Evolutionary conservation across 306 rosid species (phyloP).

Genomic region (Cicer judaicum): DNA sequence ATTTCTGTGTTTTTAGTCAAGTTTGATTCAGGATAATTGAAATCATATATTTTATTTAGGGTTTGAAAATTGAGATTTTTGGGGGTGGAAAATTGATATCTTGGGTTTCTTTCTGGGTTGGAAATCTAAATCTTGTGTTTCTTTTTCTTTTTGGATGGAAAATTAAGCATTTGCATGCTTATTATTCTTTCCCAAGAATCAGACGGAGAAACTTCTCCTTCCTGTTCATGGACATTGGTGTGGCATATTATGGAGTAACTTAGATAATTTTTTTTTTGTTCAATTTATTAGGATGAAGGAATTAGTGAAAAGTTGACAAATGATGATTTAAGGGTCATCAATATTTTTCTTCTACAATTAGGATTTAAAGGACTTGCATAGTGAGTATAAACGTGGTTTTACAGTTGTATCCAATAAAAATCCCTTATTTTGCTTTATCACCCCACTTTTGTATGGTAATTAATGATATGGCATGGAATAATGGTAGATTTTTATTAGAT

Average conservation of each 20-base stretch:
- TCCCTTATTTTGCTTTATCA: too few relatives aligned
- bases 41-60: neutral
- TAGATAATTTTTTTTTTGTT: neutral
- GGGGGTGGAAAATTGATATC: neutral
- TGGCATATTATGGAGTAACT: neutral
- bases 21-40: neutral
- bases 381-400: too few relatives aligned
- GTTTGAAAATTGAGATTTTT: neutral
- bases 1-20: neutral
- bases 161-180: neutral
- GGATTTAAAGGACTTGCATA: too few relatives aligned
- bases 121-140: conserved; percentile 19
- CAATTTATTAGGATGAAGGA: conserved; percentile 8
- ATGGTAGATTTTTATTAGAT: too few relatives aligned
- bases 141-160: neutral
- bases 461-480: too few relatives aligned
- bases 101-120: neutral
- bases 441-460: too few relatives aligned
- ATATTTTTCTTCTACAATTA: neutral
- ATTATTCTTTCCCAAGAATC: neutral
- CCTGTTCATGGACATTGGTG: neutral
- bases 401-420: too few relatives aligned
- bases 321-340: neutral
- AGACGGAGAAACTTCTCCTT: neutral
- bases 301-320: conserved; percentile 1